Evolutionary conservation across 805 yeast species (phyloP).

Genomic region (Pichia ethanolica): DNA sequence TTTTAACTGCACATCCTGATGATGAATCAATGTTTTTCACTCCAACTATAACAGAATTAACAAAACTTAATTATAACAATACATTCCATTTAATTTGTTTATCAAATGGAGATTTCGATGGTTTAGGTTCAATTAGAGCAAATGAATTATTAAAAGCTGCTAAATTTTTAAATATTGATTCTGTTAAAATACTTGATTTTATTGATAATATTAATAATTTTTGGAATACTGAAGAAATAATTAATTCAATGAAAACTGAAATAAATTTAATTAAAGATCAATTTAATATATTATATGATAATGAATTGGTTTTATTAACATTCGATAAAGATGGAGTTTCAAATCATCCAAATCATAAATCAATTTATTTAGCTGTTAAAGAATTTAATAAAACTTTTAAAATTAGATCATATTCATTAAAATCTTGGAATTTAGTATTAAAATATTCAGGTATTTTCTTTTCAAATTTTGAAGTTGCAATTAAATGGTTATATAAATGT

Average conservation of each 20-base stretch:
- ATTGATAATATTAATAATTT: conserved; percentile 59
- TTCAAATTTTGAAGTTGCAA: conserved; percentile 27
- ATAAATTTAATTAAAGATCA: not conserved
- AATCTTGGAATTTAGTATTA: conserved; percentile 27
- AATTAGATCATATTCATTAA: conserved; percentile 21
- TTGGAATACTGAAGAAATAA: conserved; percentile 52
- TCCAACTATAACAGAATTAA: conserved; percentile 56
- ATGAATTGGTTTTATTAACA: conserved; percentile 47
- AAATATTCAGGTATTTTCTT: conserved; percentile 45
- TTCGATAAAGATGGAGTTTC: conserved; percentile 84
- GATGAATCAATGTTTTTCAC: conserved; percentile 97
- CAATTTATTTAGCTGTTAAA: conserved; percentile 47
- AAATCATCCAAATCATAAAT: conserved; percentile 76
- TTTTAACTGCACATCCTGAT: conserved; percentile 89
- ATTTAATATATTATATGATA: conserved; percentile 11
- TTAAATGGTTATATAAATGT: not conserved
- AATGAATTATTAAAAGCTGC: conserved; percentile 54
- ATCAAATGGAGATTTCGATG: conserved; percentile 71
- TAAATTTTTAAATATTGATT: conserved; percentile 40
- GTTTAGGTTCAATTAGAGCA: conserved; percentile 57
- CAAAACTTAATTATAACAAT: conserved; percentile 42
- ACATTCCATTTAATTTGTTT: conserved; percentile 56
- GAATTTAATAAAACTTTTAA: conserved; percentile 23
- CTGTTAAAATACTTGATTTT: conserved; percentile 43
- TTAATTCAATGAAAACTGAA: conserved; percentile 27